phyloP scores from a whole-genome alignment of 257 asterid species.

The Gentiana macrophylla region DNA sequence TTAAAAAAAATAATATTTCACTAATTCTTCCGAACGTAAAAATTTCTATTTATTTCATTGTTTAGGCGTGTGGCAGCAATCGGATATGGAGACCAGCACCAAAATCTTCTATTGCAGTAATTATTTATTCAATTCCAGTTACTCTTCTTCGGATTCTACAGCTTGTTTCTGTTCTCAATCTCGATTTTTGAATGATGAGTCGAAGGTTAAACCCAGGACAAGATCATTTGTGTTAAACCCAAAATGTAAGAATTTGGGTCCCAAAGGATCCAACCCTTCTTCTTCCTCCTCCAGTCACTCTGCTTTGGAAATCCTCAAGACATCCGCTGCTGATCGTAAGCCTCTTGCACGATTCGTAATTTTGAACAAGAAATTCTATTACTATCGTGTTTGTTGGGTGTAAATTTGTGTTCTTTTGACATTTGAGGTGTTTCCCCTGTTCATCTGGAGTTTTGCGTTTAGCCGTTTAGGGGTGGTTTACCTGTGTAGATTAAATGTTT shows the following conservation, averaged over 20 bases:
- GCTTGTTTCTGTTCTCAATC: slow-evolving; percentile 22
- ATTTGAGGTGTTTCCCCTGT: neutral
- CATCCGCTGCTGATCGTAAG: slow-evolving; percentile 73
- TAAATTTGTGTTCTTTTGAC: too few relatives aligned
- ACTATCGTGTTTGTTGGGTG: neutral
- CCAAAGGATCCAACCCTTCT: slow-evolving; percentile 2
- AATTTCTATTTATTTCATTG: too few relatives aligned
- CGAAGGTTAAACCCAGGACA: slow-evolving; percentile 21
- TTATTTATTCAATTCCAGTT: slow-evolving; percentile 7
- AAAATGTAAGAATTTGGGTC: slow-evolving; percentile 35
- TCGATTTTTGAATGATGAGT: slow-evolving; percentile 8
- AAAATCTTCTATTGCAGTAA: neutral
- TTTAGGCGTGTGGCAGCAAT: too few relatives aligned
- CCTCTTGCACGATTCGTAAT: neutral
- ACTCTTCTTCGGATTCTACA: slow-evolving; percentile 18
- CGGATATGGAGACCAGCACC: too few relatives aligned
- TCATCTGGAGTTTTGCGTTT: neutral
- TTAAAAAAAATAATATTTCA: too few relatives aligned
- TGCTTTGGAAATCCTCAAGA: slow-evolving; percentile 70
- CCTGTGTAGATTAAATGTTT: slow-evolving; percentile 1
- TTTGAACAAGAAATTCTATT: neutral
- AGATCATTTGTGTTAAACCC: slow-evolving; percentile 25
- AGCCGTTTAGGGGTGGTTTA: neutral
- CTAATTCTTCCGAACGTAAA: too few relatives aligned
- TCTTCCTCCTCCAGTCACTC: slow-evolving; percentile 41